Evolutionary conservation across 352 stramenopile genomes (phyloP).

Genomic region (Phytophthora sojae): DNA sequence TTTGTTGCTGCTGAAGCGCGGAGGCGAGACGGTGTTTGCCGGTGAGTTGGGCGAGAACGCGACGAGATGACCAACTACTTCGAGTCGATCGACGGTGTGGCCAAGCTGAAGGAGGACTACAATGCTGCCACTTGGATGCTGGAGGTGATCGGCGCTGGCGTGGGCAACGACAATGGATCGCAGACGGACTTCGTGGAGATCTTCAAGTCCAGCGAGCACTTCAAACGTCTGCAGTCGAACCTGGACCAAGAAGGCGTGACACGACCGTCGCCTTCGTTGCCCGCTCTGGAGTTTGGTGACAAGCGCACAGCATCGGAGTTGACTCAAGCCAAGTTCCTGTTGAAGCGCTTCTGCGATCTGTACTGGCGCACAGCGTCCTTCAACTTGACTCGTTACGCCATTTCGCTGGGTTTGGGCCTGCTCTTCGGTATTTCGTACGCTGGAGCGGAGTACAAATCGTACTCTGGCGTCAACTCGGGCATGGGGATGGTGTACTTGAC

Average conservation of each 20-base stretch:
- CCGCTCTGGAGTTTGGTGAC: constrained; percentile 1
- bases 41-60: constrained; percentile 19
- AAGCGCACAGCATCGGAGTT: constrained; percentile 11
- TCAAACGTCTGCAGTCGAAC: background rate
- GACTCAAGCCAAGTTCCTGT: constrained; percentile 21
- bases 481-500: constrained; percentile 46
- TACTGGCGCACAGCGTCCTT: constrained; percentile 28
- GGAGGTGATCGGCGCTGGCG: constrained; percentile 26
- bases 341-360: constrained; percentile 26
- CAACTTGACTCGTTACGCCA: constrained; percentile 35
- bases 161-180: constrained; percentile 10
- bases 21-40: constrained; percentile 18
- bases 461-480: constrained; percentile 37
- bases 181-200: constrained; percentile 13
- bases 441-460: constrained; percentile 37
- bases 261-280: constrained; percentile 6
- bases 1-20: constrained; percentile 22
- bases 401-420: constrained; percentile 62
- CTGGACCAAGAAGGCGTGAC: constrained; percentile 12
- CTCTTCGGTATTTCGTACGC: constrained; percentile 72
- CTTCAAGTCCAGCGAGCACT: constrained; percentile 13
- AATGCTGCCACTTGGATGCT: constrained; percentile 30
- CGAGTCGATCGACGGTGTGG: constrained; percentile 11
- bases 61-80: constrained; percentile 19
- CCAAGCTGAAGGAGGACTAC: constrained; percentile 8